These are phyloP conservation scores for Hymenochaete sp. DNA, from an alignment of 1,284 basidiomycete genomes.

Conservation along the genomic window DNA sequence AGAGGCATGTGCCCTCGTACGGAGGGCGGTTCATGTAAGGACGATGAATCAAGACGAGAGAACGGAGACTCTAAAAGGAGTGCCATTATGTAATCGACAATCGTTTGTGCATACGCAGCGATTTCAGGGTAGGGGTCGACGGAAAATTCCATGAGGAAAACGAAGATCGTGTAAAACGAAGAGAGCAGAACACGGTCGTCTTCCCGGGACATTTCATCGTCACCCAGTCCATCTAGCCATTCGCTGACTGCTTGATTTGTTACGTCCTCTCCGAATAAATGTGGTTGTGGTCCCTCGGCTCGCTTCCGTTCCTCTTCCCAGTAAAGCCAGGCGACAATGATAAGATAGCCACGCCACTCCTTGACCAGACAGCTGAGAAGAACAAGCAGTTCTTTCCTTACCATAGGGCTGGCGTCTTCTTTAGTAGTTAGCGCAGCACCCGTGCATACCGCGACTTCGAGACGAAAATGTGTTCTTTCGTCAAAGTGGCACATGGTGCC, in stretches of 20 bases:
- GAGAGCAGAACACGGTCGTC: conserved; percentile 80
- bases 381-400: conserved; percentile 89
- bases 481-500: conserved; percentile 80
- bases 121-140: conserved; percentile 93
- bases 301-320: conserved; percentile 78
- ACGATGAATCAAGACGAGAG: conserved; percentile 57
- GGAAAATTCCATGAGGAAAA: conserved; percentile 83
- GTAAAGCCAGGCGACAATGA: conserved; percentile 92
- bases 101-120: conserved; percentile 80
- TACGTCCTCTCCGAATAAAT: conserved; percentile 53
- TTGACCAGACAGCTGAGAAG: conserved; percentile 89
- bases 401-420: conserved; percentile 94
- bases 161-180: conserved; percentile 90
- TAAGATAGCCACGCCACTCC: conserved; percentile 94
- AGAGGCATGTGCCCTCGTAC: conserved; percentile 28
- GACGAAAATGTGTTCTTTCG: conserved; percentile 68
- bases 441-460: conserved; percentile 74
- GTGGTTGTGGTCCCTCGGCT: conserved; percentile 32
- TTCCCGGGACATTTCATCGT: conserved; percentile 61
- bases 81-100: conserved; percentile 89
- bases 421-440: conserved; percentile 74
- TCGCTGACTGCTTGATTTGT: conserved; percentile 64
- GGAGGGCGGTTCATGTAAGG: conserved; percentile 47
- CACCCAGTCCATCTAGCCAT: conserved; percentile 62
- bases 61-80: conserved; percentile 86